Percentiles rank a stretch among this genome's conserved stretches.
Conservation (phyloP, 139 green algal genomes). For the Mesotaenium endlicherianum region DNA sequence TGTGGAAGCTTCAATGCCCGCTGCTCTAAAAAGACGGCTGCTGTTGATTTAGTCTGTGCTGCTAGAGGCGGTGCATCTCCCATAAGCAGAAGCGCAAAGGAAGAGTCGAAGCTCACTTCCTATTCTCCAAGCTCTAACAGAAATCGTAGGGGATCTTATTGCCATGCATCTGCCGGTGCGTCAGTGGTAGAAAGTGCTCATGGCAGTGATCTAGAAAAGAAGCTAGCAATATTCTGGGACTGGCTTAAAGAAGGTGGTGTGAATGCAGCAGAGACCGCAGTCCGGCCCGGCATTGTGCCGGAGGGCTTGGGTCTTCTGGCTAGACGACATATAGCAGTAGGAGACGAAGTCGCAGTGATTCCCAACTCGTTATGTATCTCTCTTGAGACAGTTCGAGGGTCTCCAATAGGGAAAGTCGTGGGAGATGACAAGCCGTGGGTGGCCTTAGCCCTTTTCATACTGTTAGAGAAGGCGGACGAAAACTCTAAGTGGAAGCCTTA, state of each 20-base stretch:
- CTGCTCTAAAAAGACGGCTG: too few species aligned
- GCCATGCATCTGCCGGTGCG: too few species aligned
- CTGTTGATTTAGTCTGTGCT: too few species aligned
- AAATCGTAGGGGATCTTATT: too few species aligned
- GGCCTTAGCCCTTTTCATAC: constrained; percentile 32
- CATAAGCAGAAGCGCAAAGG: too few species aligned
- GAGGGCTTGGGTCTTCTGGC: constrained; percentile 36
- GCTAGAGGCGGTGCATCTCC: too few species aligned
- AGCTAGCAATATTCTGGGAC: background rate
- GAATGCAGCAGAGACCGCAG: background rate
- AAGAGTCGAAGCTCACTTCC: too few species aligned
- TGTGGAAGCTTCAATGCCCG: too few species aligned
- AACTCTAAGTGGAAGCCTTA: constrained; percentile 34
- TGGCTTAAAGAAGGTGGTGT: constrained; percentile 14
- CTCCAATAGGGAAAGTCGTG: background rate
- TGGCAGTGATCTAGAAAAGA: background rate
- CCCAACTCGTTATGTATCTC: constrained; percentile 24
- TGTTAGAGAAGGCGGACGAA: constrained; percentile 11
- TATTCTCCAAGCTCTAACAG: too few species aligned
- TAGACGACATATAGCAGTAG: background rate
- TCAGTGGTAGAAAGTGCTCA: too few species aligned
- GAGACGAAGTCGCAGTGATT: constrained; percentile 26
- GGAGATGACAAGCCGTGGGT: constrained; percentile 42
- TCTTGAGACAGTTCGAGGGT: background rate
- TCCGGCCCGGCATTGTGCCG: constrained; percentile 10